Conservation (phyloP, 2,329 filamentous ascomycete genomes). For the Trichophyton schoenleinii region DNA sequence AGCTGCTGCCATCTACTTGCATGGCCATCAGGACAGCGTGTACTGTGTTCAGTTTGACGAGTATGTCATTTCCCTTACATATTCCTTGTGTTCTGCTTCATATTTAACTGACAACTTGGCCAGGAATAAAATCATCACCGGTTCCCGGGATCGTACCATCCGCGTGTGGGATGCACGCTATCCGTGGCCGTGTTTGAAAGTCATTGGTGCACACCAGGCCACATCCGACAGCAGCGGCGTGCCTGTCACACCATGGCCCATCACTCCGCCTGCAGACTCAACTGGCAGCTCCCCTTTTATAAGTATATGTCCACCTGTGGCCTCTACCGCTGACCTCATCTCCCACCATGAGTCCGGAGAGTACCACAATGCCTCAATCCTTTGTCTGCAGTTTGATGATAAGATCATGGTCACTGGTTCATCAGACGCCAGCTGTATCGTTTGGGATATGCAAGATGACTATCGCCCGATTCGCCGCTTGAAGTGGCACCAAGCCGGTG, state of each 20-base stretch:
- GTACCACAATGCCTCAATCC: slow-evolving; percentile 82
- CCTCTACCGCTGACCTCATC: slow-evolving; percentile 44
- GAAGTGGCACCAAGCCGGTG: slow-evolving; percentile 66
- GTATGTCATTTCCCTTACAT: slow-evolving; percentile 37
- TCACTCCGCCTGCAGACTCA: slow-evolving; percentile 34
- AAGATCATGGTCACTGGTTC: slow-evolving; percentile 89
- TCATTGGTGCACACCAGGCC: slow-evolving; percentile 61
- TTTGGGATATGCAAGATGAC: slow-evolving; percentile 70
- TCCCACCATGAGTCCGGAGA: slow-evolving; percentile 23
- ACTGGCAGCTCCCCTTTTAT: slow-evolving; percentile 32
- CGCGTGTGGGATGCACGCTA: slow-evolving; percentile 92
- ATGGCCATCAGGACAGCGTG: slow-evolving; percentile 88
- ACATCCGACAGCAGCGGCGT: slow-evolving; percentile 20
- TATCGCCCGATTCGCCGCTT: slow-evolving; percentile 73
- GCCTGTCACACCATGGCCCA: slow-evolving; percentile 40
- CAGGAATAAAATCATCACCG: slow-evolving; percentile 88
- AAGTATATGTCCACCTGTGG: slow-evolving; percentile 39
- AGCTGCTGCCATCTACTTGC: slow-evolving; percentile 73
- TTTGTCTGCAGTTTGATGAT: slow-evolving; percentile 90
- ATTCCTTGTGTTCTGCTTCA: too few relatives aligned
- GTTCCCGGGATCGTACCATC: slow-evolving; percentile 88
- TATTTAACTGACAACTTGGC: slow-evolving; percentile 23
- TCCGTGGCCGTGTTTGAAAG: slow-evolving; percentile 61
- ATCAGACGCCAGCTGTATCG: slow-evolving; percentile 79
- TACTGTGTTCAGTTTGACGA: slow-evolving; percentile 98